Evolutionary conservation across 1,139 yeast genomes (phyloP).

Genomic region (Kodamaea fungicola): DNA sequence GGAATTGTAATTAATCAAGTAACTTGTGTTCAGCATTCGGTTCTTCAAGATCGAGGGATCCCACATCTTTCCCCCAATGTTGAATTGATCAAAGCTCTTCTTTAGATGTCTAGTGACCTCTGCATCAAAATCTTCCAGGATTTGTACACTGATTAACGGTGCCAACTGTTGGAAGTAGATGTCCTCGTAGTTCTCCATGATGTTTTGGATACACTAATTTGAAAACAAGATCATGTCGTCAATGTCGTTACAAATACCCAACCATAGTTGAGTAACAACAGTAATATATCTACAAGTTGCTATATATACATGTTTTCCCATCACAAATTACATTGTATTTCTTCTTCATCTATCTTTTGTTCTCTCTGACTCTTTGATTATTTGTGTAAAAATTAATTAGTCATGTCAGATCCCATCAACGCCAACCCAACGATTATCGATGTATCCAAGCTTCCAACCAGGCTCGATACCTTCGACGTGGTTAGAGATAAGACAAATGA

Average conservation of each 20-base stretch:
- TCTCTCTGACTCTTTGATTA: neutral
- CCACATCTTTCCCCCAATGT: conserved; percentile 29
- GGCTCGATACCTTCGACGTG: conserved; percentile 27
- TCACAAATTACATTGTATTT: too few species aligned
- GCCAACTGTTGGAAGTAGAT: conserved; percentile 30
- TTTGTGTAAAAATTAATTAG: neutral
- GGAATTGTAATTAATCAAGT: conserved; percentile 20
- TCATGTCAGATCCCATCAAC: conserved; percentile 74
- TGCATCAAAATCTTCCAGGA: conserved; percentile 9
- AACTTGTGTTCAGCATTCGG: conserved; percentile 34
- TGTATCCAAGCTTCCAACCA: conserved; percentile 69
- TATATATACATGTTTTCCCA: too few species aligned
- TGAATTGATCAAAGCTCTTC: conserved; percentile 9
- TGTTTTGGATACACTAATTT: too few species aligned
- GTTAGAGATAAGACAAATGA: conserved; percentile 14
- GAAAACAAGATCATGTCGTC: too few species aligned
- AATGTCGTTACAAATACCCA: too few species aligned
- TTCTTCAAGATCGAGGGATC: conserved; percentile 39
- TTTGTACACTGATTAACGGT: conserved; percentile 26
- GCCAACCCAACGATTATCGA: conserved; percentile 90
- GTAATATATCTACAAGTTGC: too few species aligned
- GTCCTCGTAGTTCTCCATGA: conserved; percentile 32
- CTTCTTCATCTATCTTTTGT: neutral
- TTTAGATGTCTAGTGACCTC: conserved; percentile 3
- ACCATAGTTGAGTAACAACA: too few species aligned